Conservation (phyloP, 139 green algal genomes). For the Chlorella vulgaris region DNA sequence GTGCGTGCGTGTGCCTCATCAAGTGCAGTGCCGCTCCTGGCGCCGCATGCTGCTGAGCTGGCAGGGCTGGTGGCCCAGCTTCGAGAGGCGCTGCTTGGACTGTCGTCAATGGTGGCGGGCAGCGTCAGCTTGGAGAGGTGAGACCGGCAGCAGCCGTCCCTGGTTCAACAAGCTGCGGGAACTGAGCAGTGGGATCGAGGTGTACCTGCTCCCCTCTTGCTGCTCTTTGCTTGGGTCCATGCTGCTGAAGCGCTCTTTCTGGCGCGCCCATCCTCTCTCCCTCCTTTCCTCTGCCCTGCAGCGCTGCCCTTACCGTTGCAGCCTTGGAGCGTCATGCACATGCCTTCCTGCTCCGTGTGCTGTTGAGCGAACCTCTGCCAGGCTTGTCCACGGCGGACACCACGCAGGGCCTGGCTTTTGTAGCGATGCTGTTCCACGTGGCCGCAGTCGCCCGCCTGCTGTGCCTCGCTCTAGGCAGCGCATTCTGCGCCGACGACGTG, state of each 20-base stretch:
- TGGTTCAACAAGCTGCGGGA: too few relatives aligned
- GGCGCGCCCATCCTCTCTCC: neutral
- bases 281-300: neutral
- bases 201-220: neutral
- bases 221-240: neutral
- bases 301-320: neutral
- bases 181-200: too few relatives aligned
- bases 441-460: conserved; percentile 11
- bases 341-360: conserved; percentile 21
- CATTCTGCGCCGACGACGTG: neutral
- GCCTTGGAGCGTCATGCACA: conserved; percentile 13
- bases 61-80: conserved; percentile 11
- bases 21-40: conserved; percentile 14
- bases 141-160: too few relatives aligned
- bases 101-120: conserved; percentile 10
- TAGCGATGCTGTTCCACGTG: conserved; percentile 22
- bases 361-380: neutral
- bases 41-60: conserved; percentile 13
- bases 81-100: conserved; percentile 18
- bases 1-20: too few relatives aligned
- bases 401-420: conserved; percentile 15
- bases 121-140: neutral
- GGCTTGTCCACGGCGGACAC: conserved; percentile 3
- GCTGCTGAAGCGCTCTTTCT: neutral
- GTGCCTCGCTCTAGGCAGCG: conserved; percentile 7